phyloP scores from a whole-genome alignment of 495 filamentous ascomycete species.

The Evernia prunastri region DNA sequence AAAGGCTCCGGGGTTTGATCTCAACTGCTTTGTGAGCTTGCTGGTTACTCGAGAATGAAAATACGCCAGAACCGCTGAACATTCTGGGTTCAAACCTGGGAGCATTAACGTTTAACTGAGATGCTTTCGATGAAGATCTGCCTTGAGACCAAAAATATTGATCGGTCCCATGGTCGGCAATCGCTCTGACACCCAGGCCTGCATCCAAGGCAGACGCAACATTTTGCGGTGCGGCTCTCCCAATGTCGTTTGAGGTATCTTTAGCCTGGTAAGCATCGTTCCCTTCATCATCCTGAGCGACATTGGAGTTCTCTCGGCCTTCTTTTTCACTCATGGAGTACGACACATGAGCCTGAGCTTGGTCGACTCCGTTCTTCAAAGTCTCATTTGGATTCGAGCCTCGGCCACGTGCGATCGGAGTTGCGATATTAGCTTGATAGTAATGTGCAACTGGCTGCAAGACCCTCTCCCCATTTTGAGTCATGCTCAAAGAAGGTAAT shows the following conservation, averaged over 20 bases:
- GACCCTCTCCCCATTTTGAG: neutral
- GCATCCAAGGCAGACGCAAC: conserved; percentile 45
- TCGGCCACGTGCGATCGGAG: conserved; percentile 59
- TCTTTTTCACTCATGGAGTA: conserved; percentile 59
- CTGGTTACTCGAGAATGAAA: conserved; percentile 46
- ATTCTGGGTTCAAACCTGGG: conserved; percentile 68
- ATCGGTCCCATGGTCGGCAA: neutral
- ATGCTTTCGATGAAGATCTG: conserved; percentile 39
- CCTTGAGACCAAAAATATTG: neutral
- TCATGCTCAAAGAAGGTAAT: conserved; percentile 42
- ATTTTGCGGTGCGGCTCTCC: conserved; percentile 21
- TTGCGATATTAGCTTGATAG: conserved; percentile 48
- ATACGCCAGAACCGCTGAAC: conserved; percentile 53
- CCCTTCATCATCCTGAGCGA: conserved; percentile 55
- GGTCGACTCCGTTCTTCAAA: conserved; percentile 76
- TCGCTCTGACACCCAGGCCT: conserved; percentile 38
- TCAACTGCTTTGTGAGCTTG: neutral
- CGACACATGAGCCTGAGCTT: conserved; percentile 70
- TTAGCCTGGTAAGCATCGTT: conserved; percentile 11
- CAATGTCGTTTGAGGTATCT: neutral
- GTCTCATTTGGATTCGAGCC: conserved; percentile 62
- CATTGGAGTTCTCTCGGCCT: neutral
- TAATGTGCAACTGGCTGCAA: neutral
- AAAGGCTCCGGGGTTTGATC: neutral
- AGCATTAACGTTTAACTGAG: conserved; percentile 79